Conservation (phyloP, 805 yeast genomes). For the Candida ovalis region DNA sequence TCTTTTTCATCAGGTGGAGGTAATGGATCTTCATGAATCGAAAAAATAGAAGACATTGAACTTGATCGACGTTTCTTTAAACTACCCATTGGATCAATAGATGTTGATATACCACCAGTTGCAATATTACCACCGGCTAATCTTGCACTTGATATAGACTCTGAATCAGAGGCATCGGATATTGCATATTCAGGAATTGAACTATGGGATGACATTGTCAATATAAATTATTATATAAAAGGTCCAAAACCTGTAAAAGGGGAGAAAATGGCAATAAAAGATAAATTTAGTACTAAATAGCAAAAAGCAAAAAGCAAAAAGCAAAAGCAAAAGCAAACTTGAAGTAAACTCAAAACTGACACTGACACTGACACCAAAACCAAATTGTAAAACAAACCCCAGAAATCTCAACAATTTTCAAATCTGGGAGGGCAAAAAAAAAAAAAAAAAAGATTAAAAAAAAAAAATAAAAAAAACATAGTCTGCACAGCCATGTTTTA, state of each 20-base stretch:
- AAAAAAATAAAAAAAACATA: no score
- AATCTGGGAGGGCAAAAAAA: neutral
- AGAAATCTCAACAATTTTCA: neutral
- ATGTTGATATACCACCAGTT: slow-evolving; percentile 21
- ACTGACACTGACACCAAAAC: no score
- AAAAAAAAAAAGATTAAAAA: no score
- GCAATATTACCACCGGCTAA: no score
- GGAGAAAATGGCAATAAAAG: neutral
- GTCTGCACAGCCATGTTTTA: neutral
- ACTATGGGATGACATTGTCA: neutral
- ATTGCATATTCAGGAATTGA: slow-evolving; percentile 2
- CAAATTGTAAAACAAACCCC: no score
- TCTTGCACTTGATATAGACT: slow-evolving; percentile 21
- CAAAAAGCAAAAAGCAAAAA: neutral
- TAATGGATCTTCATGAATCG: slow-evolving; percentile 51
- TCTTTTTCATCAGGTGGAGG: slow-evolving; percentile 79
- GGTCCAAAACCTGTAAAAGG: no score
- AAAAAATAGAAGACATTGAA: slow-evolving; percentile 41
- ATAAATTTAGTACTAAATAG: no score
- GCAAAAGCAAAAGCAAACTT: neutral
- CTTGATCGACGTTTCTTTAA: slow-evolving; percentile 28
- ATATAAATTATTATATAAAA: no score
- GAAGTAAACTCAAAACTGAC: no score
- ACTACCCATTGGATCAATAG: neutral
- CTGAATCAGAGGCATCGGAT: slow-evolving; percentile 13